phyloP scores from a whole-genome alignment of 2,329 filamentous ascomycete species.

The Emergomyces africanus region DNA sequence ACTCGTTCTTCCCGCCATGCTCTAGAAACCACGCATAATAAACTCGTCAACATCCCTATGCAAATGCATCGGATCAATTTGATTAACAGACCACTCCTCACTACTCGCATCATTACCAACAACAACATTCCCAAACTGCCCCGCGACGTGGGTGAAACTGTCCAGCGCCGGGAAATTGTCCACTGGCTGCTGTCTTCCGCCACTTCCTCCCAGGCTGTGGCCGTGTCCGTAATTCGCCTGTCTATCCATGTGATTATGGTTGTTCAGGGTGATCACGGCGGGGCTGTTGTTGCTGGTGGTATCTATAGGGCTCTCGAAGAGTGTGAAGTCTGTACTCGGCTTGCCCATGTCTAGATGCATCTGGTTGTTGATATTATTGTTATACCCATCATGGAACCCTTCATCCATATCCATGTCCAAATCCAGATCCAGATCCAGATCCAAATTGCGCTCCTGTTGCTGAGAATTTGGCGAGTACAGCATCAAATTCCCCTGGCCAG shows the following conservation, averaged over 20 bases:
- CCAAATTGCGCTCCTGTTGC: neutral
- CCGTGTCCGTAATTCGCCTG: neutral
- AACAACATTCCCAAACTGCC: neutral
- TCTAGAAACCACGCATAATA: neutral
- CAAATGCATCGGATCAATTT: neutral
- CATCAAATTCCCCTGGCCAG: conserved; percentile 18
- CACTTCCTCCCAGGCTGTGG: neutral
- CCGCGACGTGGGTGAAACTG: neutral
- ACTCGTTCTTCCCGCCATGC: too few relatives aligned
- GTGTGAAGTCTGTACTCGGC: conserved; percentile 16
- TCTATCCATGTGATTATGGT: too few relatives aligned
- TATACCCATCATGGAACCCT: conserved; percentile 13
- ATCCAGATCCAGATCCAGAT: neutral
- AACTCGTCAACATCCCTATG: conserved; percentile 1
- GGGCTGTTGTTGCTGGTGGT: neutral
- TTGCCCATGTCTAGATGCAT: conserved; percentile 6
- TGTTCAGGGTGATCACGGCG: too few relatives aligned
- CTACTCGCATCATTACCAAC: too few relatives aligned
- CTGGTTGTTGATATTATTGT: neutral
- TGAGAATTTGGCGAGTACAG: conserved; percentile 18
- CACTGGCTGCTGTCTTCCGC: neutral
- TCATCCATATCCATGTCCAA: conserved; percentile 11
- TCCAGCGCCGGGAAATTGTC: neutral
- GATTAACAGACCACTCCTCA: neutral
- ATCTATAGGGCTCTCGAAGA: conserved; percentile 12